Base-by-base conservation (phyloP, 1,284 basidiomycete genomes). In the Rugosomyces carneus region DNA sequence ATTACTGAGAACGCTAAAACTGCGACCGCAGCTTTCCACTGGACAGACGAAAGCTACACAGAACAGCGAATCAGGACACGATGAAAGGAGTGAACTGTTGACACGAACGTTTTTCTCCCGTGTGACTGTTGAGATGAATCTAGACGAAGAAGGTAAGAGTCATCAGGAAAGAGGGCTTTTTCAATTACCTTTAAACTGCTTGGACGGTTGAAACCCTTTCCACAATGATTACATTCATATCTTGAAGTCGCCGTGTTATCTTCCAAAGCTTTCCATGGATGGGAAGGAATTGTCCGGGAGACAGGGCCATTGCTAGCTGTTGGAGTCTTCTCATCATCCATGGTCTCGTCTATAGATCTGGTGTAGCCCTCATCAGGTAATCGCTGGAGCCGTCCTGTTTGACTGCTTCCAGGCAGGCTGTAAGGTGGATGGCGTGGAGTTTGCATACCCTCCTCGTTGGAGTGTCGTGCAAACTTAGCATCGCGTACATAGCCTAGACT, bases 61-160 rank as follows among this genome's bases (percentile, higher is more conserved):
- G 49, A 45, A 37, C 40, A 43, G 41, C 49, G 35, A 15, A 48
- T 55, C 43, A 50, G 51, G 40, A 20, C 26, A 49, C 49, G 42
- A 52, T 47, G 46, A 27, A 32, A 48, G 40, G 37, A 31, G 47
- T 34, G 40, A 45, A 44, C 48, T 19, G 27, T 45, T 29, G 47
- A 39, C 37, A 74, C 84, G 71, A 61, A 89, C 86, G 86, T 68
- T 85, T 89, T 61, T 87, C 84, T 50, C 87, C 88, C 1, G 87
- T 89, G 64, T 90, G 87, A 54, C 84, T 89, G 55, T 90, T 87
- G 53, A 86, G 67, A 63, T 90, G 88, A 55, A 89, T 90, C 87
- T 90, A 34, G 4, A 34, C 7, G 15, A 15, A 34, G 15, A 56
- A 48, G 37, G 21, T 35, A 51, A 20, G 19, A 7, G 15, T 42